Percentiles rank a stretch among this genome's conserved stretches.
Evolutionary conservation across 352 stramenopile species (phyloP).

Genomic region (Phytopythium kandeliae): DNA sequence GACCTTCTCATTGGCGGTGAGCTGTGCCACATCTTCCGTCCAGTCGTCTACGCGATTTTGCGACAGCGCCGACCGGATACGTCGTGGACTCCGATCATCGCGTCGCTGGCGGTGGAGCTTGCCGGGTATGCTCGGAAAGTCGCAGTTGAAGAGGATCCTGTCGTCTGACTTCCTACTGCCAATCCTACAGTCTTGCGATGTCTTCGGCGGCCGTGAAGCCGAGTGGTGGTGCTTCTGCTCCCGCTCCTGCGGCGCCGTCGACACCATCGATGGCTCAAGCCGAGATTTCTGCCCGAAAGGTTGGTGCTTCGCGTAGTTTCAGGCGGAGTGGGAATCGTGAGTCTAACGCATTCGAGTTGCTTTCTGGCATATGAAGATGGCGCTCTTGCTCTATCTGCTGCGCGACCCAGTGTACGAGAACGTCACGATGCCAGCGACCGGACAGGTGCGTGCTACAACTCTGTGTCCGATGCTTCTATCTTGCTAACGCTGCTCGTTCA

Average conservation of each 20-base stretch:
- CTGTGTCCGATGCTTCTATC: not conserved
- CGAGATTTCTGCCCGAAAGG: constrained; percentile 61
- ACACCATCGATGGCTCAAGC: constrained; percentile 35
- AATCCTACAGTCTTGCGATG: constrained; percentile 35
- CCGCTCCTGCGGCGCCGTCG: constrained; percentile 5
- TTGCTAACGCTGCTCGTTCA: not conserved
- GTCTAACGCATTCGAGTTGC: not conserved
- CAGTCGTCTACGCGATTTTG: constrained; percentile 65
- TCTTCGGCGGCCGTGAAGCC: constrained; percentile 46
- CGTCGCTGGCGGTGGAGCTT: constrained; percentile 55
- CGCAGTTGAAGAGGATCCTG: not conserved
- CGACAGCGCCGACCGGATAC: constrained; percentile 44
- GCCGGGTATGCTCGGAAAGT: constrained; percentile 29
- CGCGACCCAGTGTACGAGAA: constrained; percentile 68
- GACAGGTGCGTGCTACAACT: constrained; percentile 42
- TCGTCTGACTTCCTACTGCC: constrained; percentile 5
- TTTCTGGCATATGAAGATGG: constrained; percentile 39
- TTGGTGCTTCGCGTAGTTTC: constrained; percentile 13
- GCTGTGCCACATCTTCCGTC: constrained; percentile 71
- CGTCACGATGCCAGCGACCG: constrained; percentile 58
- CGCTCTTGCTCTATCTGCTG: constrained; percentile 77
- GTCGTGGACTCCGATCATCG: constrained; percentile 53
- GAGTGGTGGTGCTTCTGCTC: constrained; percentile 11
- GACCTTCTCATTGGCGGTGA: constrained; percentile 57
- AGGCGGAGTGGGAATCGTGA: not conserved